These are phyloP conservation scores for Glycine tomentella DNA, from an alignment of 306 rosid genomes.

Conservation along the genomic window DNA sequence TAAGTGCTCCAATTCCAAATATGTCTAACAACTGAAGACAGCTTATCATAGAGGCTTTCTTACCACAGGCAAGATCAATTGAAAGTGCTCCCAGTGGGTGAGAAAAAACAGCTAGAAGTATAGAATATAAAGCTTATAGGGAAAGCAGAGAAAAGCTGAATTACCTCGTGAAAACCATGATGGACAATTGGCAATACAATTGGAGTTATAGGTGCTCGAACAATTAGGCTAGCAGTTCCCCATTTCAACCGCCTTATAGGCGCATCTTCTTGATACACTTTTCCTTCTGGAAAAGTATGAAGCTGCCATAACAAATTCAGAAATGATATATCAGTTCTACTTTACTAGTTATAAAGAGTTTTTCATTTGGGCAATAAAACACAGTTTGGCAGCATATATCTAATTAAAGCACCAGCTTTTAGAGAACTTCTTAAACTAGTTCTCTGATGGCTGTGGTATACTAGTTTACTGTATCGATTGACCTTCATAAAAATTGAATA, in stretches of 20 bases:
- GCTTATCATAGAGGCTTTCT: too few relatives aligned
- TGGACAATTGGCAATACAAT: conserved; percentile 86
- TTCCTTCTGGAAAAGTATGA: conserved; percentile 97
- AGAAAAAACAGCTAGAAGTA: neutral
- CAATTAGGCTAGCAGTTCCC: conserved; percentile 97
- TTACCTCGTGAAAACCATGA: conserved; percentile 84
- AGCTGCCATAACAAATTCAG: conserved; percentile 56
- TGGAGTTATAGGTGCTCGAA: conserved; percentile 81
- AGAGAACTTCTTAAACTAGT: conserved; percentile 30
- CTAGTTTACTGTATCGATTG: conserved; percentile 19
- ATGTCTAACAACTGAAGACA: too few relatives aligned
- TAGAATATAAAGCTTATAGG: neutral
- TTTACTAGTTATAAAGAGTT: neutral
- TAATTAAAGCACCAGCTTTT: conserved; percentile 6
- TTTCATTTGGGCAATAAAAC: conserved; percentile 16
- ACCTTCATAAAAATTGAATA: conserved; percentile 3
- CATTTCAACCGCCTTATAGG: conserved; percentile 87
- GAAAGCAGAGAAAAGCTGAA: conserved; percentile 1
- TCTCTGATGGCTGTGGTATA: conserved; percentile 6
- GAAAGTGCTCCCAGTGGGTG: neutral
- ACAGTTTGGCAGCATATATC: neutral
- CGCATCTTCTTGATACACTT: conserved; percentile 80
- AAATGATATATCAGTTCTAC: conserved; percentile 33
- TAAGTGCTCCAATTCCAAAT: too few relatives aligned
- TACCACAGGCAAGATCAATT: too few relatives aligned